Conservation (phyloP, 2,329 filamentous ascomycete genomes). For the Grosmannia huntii region DNA sequence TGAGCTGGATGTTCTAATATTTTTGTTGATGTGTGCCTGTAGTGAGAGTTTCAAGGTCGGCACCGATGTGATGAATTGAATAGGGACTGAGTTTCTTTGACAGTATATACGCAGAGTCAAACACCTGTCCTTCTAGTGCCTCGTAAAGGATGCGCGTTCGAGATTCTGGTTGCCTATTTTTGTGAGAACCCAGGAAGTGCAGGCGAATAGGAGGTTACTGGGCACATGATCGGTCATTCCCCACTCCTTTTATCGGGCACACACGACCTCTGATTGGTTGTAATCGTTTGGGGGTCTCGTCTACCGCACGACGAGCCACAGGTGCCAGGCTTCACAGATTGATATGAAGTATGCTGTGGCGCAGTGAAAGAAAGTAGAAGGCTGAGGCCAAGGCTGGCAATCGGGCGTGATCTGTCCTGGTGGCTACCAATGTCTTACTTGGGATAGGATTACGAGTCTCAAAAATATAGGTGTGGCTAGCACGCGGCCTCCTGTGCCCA, state of each 20-base stretch:
- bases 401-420: not conserved
- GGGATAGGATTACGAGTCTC: constrained; percentile 16
- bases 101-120: not conserved
- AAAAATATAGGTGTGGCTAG: not conserved
- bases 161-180: not conserved
- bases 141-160: not conserved
- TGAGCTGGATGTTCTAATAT: too few species aligned
- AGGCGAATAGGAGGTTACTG: not conserved
- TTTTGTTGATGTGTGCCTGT: too few species aligned
- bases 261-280: not conserved
- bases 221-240: not conserved
- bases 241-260: not conserved
- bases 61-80: too few species aligned
- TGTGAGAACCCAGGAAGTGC: not conserved
- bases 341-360: not conserved
- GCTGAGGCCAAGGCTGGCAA: not conserved
- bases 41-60: too few species aligned
- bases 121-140: not conserved
- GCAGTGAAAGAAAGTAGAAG: not conserved
- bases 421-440: constrained; percentile 22
- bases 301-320: not conserved
- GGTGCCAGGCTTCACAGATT: not conserved
- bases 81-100: not conserved
- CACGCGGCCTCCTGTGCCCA: not conserved
- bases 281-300: not conserved